Evolutionary conservation across 208 protist genomes (phyloP).

Genomic region (Leishmania mexicana): DNA sequence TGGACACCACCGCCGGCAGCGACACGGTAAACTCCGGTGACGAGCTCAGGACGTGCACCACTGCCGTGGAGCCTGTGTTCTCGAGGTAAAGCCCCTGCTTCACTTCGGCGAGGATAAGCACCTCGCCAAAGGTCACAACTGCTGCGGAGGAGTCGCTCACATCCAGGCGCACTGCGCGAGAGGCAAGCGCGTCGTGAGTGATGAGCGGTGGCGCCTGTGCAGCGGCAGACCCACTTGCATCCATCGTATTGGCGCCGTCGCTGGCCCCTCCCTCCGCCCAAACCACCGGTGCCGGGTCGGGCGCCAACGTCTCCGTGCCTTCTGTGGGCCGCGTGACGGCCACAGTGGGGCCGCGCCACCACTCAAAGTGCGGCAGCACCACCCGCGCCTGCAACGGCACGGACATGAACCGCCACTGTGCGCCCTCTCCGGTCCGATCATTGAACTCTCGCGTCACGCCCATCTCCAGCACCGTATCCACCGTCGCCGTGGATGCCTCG

Average conservation of each 20-base stretch:
- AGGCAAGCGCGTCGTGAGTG: conserved; percentile 5
- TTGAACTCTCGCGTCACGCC: conserved; percentile 80
- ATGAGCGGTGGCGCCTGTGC: conserved; percentile 1
- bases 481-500: conserved; percentile 43
- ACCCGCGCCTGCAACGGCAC: conserved; percentile 70
- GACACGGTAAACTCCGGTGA: conserved; percentile 55
- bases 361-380: conserved; percentile 54
- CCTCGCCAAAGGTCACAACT: conserved; percentile 21
- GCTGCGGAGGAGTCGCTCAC: neutral
- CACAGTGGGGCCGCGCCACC: conserved; percentile 29
- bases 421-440: conserved; percentile 60
- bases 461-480: conserved; percentile 60
- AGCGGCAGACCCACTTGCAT: neutral
- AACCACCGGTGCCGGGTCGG: neutral
- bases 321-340: no score
- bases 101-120: conserved; percentile 48
- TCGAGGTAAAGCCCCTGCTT: conserved; percentile 59
- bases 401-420: conserved; percentile 75
- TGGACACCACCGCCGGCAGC: conserved; percentile 26
- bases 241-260: neutral
- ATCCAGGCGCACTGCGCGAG: conserved; percentile 13
- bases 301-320: conserved; percentile 5
- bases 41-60: conserved; percentile 61
- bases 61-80: conserved; percentile 77
- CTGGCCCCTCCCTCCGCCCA: neutral